phyloP scores from a whole-genome alignment of 306 rosid genomes.

The Trifolium subterraneum region DNA sequence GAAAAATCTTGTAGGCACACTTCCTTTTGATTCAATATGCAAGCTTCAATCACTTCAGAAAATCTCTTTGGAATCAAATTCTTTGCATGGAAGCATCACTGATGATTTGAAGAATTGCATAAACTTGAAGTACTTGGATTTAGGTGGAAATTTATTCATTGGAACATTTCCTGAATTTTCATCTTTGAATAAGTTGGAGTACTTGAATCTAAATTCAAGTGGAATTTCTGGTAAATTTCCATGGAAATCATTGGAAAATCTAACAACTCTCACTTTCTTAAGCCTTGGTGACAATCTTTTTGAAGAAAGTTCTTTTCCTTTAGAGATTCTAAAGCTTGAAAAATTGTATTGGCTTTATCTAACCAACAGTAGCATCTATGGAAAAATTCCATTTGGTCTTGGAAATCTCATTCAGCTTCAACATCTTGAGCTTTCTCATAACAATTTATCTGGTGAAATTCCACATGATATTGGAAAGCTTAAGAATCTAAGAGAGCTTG shows the following conservation, averaged over 20 bases:
- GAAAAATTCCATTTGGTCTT: slow-evolving; percentile 63
- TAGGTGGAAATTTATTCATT: slow-evolving; percentile 65
- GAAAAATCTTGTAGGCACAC: slow-evolving; percentile 54
- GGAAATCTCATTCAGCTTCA: slow-evolving; percentile 73
- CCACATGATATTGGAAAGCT: slow-evolving; percentile 68
- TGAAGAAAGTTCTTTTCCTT: slow-evolving; percentile 55
- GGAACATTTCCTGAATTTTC: slow-evolving; percentile 78
- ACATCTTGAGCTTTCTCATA: slow-evolving; percentile 73
- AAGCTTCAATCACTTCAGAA: slow-evolving; percentile 57
- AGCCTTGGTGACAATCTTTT: slow-evolving; percentile 81
- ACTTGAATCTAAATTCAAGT: slow-evolving; percentile 61
- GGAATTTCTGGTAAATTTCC: slow-evolving; percentile 81
- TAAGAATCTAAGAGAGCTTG: slow-evolving; percentile 60
- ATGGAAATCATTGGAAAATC: slow-evolving; percentile 77
- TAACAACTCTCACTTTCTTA: slow-evolving; percentile 57
- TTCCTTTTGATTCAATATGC: slow-evolving; percentile 72
- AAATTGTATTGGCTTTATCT: slow-evolving; percentile 82
- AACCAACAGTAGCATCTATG: slow-evolving; percentile 67
- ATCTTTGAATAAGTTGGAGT: slow-evolving; percentile 47
- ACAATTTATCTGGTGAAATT: slow-evolving; percentile 62
- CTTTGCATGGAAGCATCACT: slow-evolving; percentile 53
- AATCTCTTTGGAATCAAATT: slow-evolving; percentile 58
- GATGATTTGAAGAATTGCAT: slow-evolving; percentile 65
- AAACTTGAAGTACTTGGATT: slow-evolving; percentile 64
- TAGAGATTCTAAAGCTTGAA: slow-evolving; percentile 62